phyloP scores from a whole-genome alignment of 306 rosid genomes.

The Cucumis cinereus region DNA sequence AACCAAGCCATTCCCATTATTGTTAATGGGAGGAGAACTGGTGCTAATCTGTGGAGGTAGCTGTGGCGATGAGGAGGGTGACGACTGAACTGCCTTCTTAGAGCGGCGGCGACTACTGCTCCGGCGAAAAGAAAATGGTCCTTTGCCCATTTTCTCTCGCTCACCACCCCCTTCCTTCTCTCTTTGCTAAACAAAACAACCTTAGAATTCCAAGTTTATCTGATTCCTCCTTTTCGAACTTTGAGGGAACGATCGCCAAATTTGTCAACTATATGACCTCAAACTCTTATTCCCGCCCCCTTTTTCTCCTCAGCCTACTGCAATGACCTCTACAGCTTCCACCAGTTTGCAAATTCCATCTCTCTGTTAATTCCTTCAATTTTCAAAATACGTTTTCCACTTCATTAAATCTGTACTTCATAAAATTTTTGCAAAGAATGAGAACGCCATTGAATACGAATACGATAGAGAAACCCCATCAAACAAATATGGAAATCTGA shows the following conservation, averaged over 20 bases:
- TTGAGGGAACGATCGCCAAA: not conserved
- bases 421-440: not conserved
- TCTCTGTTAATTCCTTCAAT: not conserved
- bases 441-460: not conserved
- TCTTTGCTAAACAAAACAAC: not conserved
- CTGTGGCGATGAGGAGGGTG: not conserved
- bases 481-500: not conserved
- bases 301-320: not conserved
- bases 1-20: not conserved
- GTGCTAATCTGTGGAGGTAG: not conserved
- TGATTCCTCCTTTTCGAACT: not conserved
- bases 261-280: not conserved
- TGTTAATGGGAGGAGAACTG: constrained; percentile 18
- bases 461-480: not conserved
- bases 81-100: constrained; percentile 23
- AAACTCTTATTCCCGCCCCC: not conserved
- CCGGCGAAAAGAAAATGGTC: constrained; percentile 55
- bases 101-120: constrained; percentile 45
- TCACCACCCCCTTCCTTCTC: not conserved
- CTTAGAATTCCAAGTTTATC: not conserved
- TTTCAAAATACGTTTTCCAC: not conserved
- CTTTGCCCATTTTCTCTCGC: constrained; percentile 40
- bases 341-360: not conserved
- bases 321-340: not conserved
- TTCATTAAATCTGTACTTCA: not conserved